phyloP scores from a whole-genome alignment of 768 basidiomycete species.

The Infundibulicybe gibba region DNA sequence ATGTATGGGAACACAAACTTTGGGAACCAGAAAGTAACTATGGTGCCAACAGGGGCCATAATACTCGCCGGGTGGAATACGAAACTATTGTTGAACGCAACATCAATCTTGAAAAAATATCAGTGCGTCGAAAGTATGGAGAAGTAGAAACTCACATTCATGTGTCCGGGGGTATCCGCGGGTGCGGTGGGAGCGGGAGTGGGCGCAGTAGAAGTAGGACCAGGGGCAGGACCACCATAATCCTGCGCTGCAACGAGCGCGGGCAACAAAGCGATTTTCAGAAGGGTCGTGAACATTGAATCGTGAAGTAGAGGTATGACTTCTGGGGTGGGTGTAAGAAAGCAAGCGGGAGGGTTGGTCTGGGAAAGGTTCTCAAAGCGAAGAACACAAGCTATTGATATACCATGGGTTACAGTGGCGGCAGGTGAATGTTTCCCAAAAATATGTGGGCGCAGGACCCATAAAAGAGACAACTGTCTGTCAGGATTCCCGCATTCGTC shows the following conservation, averaged over 20 bases:
- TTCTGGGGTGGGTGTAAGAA: neutral
- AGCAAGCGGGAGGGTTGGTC: no score
- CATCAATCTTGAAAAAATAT: conserved; percentile 34
- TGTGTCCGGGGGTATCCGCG: conserved; percentile 24
- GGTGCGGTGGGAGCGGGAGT: conserved; percentile 35
- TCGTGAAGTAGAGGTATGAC: conserved; percentile 6
- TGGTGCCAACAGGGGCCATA: conserved; percentile 44
- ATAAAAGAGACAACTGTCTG: no score
- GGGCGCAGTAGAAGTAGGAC: conserved; percentile 19
- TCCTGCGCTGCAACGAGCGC: conserved; percentile 36
- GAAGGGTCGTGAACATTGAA: conserved; percentile 24
- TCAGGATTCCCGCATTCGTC: no score
- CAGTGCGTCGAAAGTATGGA: neutral
- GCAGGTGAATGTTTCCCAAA: no score
- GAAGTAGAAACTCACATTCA: conserved; percentile 27
- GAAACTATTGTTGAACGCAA: conserved; percentile 32
- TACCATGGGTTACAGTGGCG: no score
- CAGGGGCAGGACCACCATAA: conserved; percentile 10
- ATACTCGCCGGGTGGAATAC: conserved; percentile 42
- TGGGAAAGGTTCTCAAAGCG: no score
- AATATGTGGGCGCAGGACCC: no score
- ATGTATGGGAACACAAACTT: conserved; percentile 22
- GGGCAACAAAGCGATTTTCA: conserved; percentile 24
- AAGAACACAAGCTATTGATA: no score
- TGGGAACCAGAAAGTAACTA: conserved; percentile 53